These are phyloP conservation scores for Craspedostauros australis DNA, from an alignment of 108 stramenopile species.

Conservation along the genomic window DNA sequence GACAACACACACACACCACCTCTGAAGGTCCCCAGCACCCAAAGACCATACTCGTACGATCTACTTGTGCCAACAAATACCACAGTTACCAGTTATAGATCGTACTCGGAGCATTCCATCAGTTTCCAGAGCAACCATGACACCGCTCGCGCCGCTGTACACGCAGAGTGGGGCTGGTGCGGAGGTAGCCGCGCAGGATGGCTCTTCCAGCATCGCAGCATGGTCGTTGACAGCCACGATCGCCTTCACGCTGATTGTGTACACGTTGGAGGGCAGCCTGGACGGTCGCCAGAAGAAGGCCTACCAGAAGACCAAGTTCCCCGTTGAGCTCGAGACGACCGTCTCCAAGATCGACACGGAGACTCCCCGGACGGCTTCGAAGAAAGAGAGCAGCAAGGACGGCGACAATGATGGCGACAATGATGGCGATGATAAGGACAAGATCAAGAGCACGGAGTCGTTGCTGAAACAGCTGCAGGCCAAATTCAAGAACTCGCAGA, in stretches of 20 bases:
- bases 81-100: too few relatives aligned
- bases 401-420: slow-evolving; percentile 12
- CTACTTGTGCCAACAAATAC: too few relatives aligned
- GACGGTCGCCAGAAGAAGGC: slow-evolving; percentile 63
- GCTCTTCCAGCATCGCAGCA: too few relatives aligned
- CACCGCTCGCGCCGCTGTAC: too few relatives aligned
- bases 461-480: slow-evolving; percentile 75
- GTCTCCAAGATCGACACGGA: slow-evolving; percentile 69
- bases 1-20: too few relatives aligned
- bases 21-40: too few relatives aligned
- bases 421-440: slow-evolving; percentile 16
- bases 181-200: too few relatives aligned
- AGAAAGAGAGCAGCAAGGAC: slow-evolving; percentile 16
- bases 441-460: slow-evolving; percentile 38
- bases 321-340: slow-evolving; percentile 48
- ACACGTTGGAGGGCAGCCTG: slow-evolving; percentile 56
- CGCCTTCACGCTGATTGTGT: slow-evolving; percentile 65
- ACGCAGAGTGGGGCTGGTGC: too few relatives aligned
- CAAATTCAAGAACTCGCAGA: slow-evolving; percentile 75
- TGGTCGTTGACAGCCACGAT: slow-evolving; percentile 63
- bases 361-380: not conserved
- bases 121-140: too few relatives aligned
- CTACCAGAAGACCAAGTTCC: slow-evolving; percentile 66
- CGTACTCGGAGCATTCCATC: too few relatives aligned
- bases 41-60: too few relatives aligned